Percentiles rank a stretch among this genome's conserved stretches.
These are phyloP conservation scores for Suhomyces maxii DNA, from an alignment of 1,139 yeast genomes.

Conservation along the genomic window DNA sequence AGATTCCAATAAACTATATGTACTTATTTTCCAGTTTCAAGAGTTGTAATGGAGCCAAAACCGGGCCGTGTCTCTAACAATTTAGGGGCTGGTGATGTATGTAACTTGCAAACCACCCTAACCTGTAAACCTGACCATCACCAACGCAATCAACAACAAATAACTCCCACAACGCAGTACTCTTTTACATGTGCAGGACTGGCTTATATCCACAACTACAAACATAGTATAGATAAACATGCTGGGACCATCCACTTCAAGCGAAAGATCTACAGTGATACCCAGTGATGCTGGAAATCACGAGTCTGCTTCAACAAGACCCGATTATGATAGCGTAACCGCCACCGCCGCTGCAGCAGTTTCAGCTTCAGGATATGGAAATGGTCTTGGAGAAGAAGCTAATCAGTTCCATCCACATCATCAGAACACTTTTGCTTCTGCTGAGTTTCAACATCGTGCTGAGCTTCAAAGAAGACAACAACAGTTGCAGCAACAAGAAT, in stretches of 20 bases:
- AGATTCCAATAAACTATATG: too few relatives aligned
- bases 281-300: slow-evolving; percentile 12
- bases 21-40: too few relatives aligned
- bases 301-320: slow-evolving; percentile 7
- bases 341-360: slow-evolving; percentile 25
- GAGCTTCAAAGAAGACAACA: slow-evolving; percentile 26
- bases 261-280: slow-evolving; percentile 30
- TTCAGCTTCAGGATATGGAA: slow-evolving; percentile 16
- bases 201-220: slow-evolving; percentile 13
- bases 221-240: slow-evolving; percentile 15
- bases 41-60: too few relatives aligned
- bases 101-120: neutral
- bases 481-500: slow-evolving; percentile 23
- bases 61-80: too few relatives aligned
- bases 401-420: slow-evolving; percentile 27
- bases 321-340: slow-evolving; percentile 18
- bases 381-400: slow-evolving; percentile 23
- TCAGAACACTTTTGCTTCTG: slow-evolving; percentile 27
- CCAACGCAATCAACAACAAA: slow-evolving; percentile 10
- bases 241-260: slow-evolving; percentile 37
- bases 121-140: slow-evolving; percentile 6
- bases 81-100: neutral
- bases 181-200: slow-evolving; percentile 15
- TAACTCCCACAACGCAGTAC: slow-evolving; percentile 8
- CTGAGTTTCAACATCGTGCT: slow-evolving; percentile 29